Base-by-base conservation (phyloP, 148 eudicot species). In the Cornus kousa region DNA sequence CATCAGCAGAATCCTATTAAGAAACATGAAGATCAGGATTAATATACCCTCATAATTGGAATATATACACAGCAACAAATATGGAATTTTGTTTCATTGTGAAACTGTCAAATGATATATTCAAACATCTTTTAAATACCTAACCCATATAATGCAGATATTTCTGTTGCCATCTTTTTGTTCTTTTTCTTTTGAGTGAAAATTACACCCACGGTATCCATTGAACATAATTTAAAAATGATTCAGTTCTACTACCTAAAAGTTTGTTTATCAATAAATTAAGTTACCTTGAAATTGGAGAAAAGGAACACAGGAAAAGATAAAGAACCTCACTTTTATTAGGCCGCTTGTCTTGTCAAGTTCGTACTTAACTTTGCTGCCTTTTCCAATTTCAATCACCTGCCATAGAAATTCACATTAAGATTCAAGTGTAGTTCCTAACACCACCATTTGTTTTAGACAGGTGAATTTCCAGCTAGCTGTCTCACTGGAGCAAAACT, bases 301-400 rank as follows among this genome's bases (percentile, higher is more conserved):
- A 62, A 7, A 19, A 62, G 50, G 73, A 74, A 67, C 67, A 23
- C 53, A 31, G 1, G 62, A 69, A 77, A 66, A 62, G n/a, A 39
- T 7, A 43, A 62, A 37, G 53, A 79, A 79, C 11, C 83, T 70
- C 80, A 91, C 97, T 81, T 92, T 94, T 85, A 94, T 90, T 69
- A 94, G 82, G 66, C 98, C 98, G 83, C 87, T 92, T 75, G 85
- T 72, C 89, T 94, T 94, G 90, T 94, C 97, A 79, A 94, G 90
- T 83, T 92, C 98, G 67, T 94, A 94, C 87, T 94, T 94, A 16
- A 94, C 98, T 86, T 94, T 94, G 89, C 98, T 90, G 39, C 97
- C 98, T 87, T 94, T 92, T 71, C 95, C 84, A 80, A 94, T 94
- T 85, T 92, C 97, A 84, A 94, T 87, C 68, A 94, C 98, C 98